Conservation (phyloP, 306 rosid genomes). For the Glycine latifolia region DNA sequence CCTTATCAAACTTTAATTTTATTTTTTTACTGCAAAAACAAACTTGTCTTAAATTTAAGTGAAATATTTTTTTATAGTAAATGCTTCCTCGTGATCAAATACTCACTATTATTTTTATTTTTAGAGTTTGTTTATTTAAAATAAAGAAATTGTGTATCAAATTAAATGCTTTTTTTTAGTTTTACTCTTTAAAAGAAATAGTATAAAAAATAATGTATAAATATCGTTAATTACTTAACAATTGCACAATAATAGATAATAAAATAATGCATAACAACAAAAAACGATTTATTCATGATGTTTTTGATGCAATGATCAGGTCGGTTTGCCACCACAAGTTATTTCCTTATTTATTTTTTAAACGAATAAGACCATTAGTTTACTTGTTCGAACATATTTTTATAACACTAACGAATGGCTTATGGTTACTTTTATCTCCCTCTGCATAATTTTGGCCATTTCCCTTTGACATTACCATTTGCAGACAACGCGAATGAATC, state of each 20-base stretch:
- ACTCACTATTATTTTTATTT: too few species aligned
- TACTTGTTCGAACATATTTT: conserved; percentile 20
- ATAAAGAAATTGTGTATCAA: background rate
- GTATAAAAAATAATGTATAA: too few species aligned
- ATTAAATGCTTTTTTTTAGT: background rate
- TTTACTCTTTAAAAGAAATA: background rate
- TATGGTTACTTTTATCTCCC: background rate
- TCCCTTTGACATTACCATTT: background rate
- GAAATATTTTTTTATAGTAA: background rate
- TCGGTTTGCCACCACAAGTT: background rate
- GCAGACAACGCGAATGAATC: background rate
- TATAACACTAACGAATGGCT: background rate
- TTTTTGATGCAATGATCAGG: conserved; percentile 24
- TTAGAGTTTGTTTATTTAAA: background rate
- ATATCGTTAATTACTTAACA: background rate
- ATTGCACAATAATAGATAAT: background rate
- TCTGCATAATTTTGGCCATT: background rate
- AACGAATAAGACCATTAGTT: background rate
- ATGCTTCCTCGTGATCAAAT: background rate
- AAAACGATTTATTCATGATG: background rate
- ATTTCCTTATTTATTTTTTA: background rate
- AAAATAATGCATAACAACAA: conserved; percentile 8
- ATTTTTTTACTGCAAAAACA: too few species aligned
- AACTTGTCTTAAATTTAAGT: too few species aligned
- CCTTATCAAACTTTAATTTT: too few species aligned